Base-by-base conservation (phyloP, 805 yeast genomes). In the Lipomyces chichibuensis region DNA sequence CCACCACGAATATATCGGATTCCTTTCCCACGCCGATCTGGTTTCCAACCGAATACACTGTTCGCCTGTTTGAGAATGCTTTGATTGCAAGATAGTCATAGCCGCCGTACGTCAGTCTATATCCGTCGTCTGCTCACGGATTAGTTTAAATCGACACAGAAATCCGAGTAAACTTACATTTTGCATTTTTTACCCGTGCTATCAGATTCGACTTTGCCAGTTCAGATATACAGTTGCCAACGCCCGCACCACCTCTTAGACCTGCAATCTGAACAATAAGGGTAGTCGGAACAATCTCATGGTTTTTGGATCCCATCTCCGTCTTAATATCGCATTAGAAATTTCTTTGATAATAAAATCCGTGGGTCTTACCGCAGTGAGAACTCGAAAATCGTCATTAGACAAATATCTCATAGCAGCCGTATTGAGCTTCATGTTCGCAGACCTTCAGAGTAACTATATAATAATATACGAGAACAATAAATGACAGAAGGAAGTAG, bases 21-120 rank as follows among this genome's bases (percentile, higher is more conserved):
- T 95, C 99, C 76, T 95, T 95, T 74, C 99, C 99, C 61, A 95
- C 97, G 67, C 98, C 99, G 72, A 94, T 92, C 9, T 89, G 90
- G 57, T 88, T 83, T 20, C 97, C 98, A 17, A 94, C 85, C 1
- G 94, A 88, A 74, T 88, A 88, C 9, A 95, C 76, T 0, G 91
- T 83, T 54, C 88, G 86, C 72, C 92, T 83, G 74, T 88, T 89
- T 70, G 90, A 81, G 87, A 95, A 86, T 8, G 96, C 84, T 77
- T 89, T 92, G 71, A 95, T 82, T 0, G 98, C 98, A 71, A 95
- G 82, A 76, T 91, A 95, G 78, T 95, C 99, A 78, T 88, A 91
- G 2, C 99, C 99, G 59, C 85, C 86, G 77, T 89, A 93, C 0
- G 97, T 89, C 71, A 95, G 79, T 72, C 94, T 84, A 80, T 91